Evolutionary conservation across 2,329 filamentous ascomycete species (phyloP).

Genomic region (Penicillium polonicum): DNA sequence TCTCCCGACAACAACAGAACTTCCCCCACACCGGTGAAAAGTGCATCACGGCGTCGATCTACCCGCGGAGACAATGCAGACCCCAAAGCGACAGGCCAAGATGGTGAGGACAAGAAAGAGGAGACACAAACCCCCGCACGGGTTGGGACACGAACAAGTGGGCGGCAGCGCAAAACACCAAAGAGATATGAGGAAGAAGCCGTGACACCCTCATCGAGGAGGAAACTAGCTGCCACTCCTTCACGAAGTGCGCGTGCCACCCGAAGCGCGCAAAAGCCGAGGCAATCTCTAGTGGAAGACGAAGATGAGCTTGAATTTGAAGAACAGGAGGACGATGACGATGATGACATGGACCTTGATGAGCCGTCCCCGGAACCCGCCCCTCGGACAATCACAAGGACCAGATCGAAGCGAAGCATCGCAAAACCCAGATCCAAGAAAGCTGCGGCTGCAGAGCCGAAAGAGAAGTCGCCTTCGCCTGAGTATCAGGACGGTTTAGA

Average conservation of each 20-base stretch:
- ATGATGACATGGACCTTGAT: constrained; percentile 26
- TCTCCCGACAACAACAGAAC: constrained; percentile 20
- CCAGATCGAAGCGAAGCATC: constrained; percentile 29
- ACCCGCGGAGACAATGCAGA: constrained; percentile 13
- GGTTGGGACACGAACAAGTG: constrained; percentile 34
- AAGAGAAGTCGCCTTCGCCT: constrained; percentile 23
- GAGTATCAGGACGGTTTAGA: constrained; percentile 38
- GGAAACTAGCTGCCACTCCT: constrained; percentile 21
- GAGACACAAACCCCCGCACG: constrained; percentile 25
- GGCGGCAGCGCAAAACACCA: constrained; percentile 36
- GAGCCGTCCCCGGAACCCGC: constrained; percentile 21
- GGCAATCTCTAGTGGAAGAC: constrained; percentile 13
- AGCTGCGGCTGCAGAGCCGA: constrained; percentile 5
- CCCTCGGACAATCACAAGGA: constrained; percentile 24
- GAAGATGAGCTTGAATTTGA: constrained; percentile 1
- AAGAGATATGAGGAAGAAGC: constrained; percentile 33
- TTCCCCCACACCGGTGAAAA: constrained; percentile 14
- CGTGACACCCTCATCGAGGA: constrained; percentile 23
- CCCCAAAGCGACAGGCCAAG: constrained; percentile 8
- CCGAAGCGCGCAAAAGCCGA: constrained; percentile 26
- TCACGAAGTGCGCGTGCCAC: constrained; percentile 20
- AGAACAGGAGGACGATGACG: constrained; percentile 11
- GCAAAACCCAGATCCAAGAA: constrained; percentile 16
- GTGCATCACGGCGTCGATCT: constrained; percentile 28
- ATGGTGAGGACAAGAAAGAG: constrained; percentile 11